phyloP scores from a whole-genome alignment of 768 basidiomycete species.

The Flagelloscypha sp. region DNA sequence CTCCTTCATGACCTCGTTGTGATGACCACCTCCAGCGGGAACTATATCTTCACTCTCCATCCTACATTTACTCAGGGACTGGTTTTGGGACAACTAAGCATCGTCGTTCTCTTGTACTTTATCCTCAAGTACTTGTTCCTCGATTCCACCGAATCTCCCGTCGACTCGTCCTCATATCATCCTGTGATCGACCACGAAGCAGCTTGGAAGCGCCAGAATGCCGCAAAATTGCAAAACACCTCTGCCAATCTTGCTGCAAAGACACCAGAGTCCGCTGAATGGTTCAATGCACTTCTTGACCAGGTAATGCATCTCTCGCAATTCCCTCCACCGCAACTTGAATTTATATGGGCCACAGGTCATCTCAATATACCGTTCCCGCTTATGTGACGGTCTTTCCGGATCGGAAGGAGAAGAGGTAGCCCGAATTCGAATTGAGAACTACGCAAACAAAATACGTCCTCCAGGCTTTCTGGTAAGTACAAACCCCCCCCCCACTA shows the following conservation, averaged over 20 bases:
- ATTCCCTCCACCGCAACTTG: slow-evolving; percentile 2
- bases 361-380: slow-evolving; percentile 65
- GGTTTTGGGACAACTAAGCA: slow-evolving; percentile 84
- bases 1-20: not conserved
- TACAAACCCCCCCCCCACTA: slow-evolving; percentile 6
- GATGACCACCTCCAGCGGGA: slow-evolving; percentile 32
- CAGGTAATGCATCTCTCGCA: slow-evolving; percentile 42
- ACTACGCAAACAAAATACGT: slow-evolving; percentile 70
- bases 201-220: slow-evolving; percentile 36
- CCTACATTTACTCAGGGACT: slow-evolving; percentile 96
- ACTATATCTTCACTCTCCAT: slow-evolving; percentile 64
- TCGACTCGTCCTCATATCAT: slow-evolving; percentile 51
- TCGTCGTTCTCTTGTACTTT: slow-evolving; percentile 65
- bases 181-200: slow-evolving; percentile 48
- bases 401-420: slow-evolving; percentile 78
- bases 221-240: slow-evolving; percentile 27
- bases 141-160: slow-evolving; percentile 57
- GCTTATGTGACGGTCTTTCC: slow-evolving; percentile 60
- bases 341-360: slow-evolving; percentile 35
- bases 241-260: slow-evolving; percentile 17
- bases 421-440: slow-evolving; percentile 71
- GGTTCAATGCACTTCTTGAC: slow-evolving; percentile 81
- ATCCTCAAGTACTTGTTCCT: slow-evolving; percentile 95
- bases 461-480: slow-evolving; percentile 62
- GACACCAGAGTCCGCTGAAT: slow-evolving; percentile 71